A percentile compares a stretch with the other conserved stretches of the same genome.
These are phyloP conservation scores for Agrocybe pediades DNA, from an alignment of 768 basidiomycete genomes.

Conservation along the genomic window DNA sequence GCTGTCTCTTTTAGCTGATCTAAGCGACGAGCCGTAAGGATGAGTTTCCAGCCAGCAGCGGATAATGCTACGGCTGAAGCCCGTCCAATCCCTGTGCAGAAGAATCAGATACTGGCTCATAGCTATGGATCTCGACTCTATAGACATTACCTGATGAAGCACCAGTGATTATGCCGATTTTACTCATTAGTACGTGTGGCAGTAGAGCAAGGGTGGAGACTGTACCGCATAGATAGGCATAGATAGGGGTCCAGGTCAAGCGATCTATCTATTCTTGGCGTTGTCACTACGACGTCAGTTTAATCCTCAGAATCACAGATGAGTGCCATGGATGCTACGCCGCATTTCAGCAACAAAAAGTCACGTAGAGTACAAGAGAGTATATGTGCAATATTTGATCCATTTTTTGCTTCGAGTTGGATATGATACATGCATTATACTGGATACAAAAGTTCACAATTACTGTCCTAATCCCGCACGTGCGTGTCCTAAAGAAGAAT, in stretches of 20 bases:
- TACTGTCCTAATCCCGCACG: too few species aligned
- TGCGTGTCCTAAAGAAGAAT: background rate
- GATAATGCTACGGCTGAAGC: constrained; percentile 69
- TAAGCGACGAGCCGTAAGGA: constrained; percentile 63
- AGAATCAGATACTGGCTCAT: background rate
- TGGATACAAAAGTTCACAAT: constrained; percentile 1
- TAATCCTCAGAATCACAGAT: too few species aligned
- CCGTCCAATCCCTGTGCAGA: constrained; percentile 57
- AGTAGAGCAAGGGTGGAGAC: background rate
- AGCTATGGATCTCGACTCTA: background rate
- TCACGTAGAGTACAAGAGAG: too few species aligned
- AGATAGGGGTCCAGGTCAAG: too few species aligned
- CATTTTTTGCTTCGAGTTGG: too few species aligned
- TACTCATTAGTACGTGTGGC: constrained; percentile 2
- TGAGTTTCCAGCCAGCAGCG: constrained; percentile 66
- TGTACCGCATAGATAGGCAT: too few species aligned
- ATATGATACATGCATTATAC: background rate
- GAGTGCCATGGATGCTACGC: too few species aligned
- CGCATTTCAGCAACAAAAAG: too few species aligned
- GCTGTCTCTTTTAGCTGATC: constrained; percentile 61
- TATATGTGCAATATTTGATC: too few species aligned
- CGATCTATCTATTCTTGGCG: too few species aligned
- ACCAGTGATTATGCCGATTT: constrained; percentile 40
- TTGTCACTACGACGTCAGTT: too few species aligned
- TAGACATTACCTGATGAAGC: constrained; percentile 56